A percentile compares a stretch with the other conserved stretches of the same genome.
phyloP scores from a whole-genome alignment of 768 basidiomycete species.

The Leucogyrophana mollusca region DNA sequence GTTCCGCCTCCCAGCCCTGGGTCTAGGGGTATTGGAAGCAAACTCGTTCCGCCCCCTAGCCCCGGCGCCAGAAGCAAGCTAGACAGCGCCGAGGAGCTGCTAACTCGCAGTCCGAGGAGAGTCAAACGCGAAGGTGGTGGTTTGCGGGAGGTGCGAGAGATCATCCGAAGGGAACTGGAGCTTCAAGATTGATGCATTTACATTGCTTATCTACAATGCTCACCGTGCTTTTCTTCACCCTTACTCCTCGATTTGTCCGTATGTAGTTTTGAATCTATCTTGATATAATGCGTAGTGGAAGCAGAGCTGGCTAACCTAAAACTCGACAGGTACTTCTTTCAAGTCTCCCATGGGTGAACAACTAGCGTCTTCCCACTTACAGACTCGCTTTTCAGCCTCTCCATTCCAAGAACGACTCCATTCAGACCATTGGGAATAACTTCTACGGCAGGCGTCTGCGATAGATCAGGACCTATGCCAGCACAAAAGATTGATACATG shows the following conservation, averaged over 20 bases:
- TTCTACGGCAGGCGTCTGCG: constrained; percentile 33
- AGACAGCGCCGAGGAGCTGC: constrained; percentile 59
- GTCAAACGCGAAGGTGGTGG: constrained; percentile 74
- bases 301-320: too few relatives aligned
- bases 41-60: constrained; percentile 39
- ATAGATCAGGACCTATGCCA: not conserved
- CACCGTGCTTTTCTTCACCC: constrained; percentile 22
- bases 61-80: constrained; percentile 50
- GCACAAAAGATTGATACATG: not conserved
- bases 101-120: constrained; percentile 68
- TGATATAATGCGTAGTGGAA: too few relatives aligned
- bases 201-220: constrained; percentile 11
- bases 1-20: constrained; percentile 38
- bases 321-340: too few relatives aligned
- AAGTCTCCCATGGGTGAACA: constrained; percentile 31
- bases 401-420: constrained; percentile 33
- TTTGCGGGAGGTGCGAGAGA: constrained; percentile 76
- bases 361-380: constrained; percentile 35
- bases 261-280: constrained; percentile 1
- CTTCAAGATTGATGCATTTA: constrained; percentile 45
- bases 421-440: constrained; percentile 30
- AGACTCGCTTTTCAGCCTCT: constrained; percentile 28
- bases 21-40: constrained; percentile 26
- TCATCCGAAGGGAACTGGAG: constrained; percentile 78
- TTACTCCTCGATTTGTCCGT: constrained; percentile 6